Evolutionary conservation across 371 early-diverging fungal genomes (phyloP), one percentile per base, ranked within the genome.

Genomic region (Mortierella sp.): DNA sequence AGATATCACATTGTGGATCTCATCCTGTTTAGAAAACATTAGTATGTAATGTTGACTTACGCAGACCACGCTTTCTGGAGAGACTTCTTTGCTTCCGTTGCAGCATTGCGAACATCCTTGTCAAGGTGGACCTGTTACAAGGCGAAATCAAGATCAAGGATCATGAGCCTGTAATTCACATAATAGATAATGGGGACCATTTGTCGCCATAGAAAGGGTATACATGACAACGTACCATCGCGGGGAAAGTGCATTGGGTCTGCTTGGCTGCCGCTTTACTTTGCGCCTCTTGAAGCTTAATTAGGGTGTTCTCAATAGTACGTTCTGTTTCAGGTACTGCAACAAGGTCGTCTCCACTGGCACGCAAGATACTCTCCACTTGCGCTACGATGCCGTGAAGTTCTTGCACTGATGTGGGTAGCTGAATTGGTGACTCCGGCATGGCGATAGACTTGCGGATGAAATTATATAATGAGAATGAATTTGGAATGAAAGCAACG

Each of bases 11-110:
- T n/a, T n/a, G n/a, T n/a, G n/a, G n/a, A n/a, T n/a, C n/a, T n/a
- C n/a, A n/a, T n/a, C n/a, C n/a, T n/a, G n/a, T n/a, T n/a, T n/a
- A n/a, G n/a, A n/a, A n/a, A n/a, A n/a, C n/a, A n/a, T n/a, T n/a
- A n/a, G n/a, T n/a, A n/a, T n/a, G n/a, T n/a, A n/a, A n/a, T n/a
- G n/a, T n/a, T n/a, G n/a, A 61, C 79, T 37, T 79, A 79, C 79
- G 69, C 56, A 0, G 79, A 79, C 79, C 79, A 79, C 2, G 79
- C 79, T 19, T 72, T 72, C 54, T 79, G 79, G 19, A 79, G 59
- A 0, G 69, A 34, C 61, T 79, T 79, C 43, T 79, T 79, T 10
- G 70, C 79, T 17, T 79, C 79, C 19, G 73, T 79, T 9, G 79
- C 60, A 17, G 79, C 79, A 40, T 70, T 74, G 8, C 79, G 73